These are phyloP conservation scores for Talaromyces amestolkiae DNA, from an alignment of 2,329 filamentous ascomycete genomes.

Conservation along the genomic window DNA sequence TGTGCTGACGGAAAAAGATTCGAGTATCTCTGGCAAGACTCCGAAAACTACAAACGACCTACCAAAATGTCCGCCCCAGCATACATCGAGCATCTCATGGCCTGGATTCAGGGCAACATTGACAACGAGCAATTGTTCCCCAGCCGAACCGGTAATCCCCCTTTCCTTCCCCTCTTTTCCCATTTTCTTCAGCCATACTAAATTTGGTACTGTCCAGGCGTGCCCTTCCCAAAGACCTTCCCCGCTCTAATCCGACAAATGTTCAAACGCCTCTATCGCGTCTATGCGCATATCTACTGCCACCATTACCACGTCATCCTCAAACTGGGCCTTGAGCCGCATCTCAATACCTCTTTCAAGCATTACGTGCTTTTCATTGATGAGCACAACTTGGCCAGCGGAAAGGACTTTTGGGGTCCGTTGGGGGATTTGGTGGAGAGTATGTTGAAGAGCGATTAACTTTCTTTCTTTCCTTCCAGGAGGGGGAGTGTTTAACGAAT, in stretches of 20 bases:
- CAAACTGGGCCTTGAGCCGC: conserved; percentile 90
- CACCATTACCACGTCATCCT: conserved; percentile 98
- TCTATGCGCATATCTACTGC: conserved; percentile 99
- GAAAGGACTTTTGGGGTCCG: conserved; percentile 96
- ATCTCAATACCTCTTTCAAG: conserved; percentile 99
- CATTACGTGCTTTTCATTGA: conserved; percentile 99
- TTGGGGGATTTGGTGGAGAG: conserved; percentile 94
- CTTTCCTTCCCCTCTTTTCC: no score
- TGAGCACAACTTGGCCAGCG: conserved; percentile 87
- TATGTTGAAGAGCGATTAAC: conserved; percentile 88
- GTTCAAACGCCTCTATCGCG: conserved; percentile 97
- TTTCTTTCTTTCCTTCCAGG: background rate
- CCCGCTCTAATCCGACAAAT: conserved; percentile 85
- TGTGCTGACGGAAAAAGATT: conserved; percentile 57
- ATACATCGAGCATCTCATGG: conserved; percentile 97
- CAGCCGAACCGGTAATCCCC: conserved; percentile 71
- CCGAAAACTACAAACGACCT: conserved; percentile 86
- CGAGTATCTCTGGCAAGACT: conserved; percentile 99
- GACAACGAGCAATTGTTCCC: conserved; percentile 95
- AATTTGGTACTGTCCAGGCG: conserved; percentile 53
- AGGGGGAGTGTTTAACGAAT: background rate
- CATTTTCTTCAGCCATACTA: background rate
- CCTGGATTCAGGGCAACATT: conserved; percentile 91
- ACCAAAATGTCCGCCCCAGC: conserved; percentile 97
- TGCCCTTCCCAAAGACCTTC: conserved; percentile 93